Base-by-base conservation (phyloP, 2,329 filamentous ascomycete species). In the Botryotinia convoluta region DNA sequence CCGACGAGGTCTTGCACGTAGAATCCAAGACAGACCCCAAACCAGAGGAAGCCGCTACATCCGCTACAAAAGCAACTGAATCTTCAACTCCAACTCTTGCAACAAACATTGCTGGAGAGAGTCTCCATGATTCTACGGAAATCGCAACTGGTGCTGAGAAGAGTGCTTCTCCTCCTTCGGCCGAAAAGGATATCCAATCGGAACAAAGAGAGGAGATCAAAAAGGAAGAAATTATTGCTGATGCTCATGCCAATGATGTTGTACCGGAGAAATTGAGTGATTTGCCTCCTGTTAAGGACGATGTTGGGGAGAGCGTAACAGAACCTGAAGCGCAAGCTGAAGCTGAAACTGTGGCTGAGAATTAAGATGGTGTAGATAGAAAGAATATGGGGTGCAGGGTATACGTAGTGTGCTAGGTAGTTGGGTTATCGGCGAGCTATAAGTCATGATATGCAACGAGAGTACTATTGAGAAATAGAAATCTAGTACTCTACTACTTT, bases 1-100 rank as follows among this genome's bases (percentile, higher is more conserved):
- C 84, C n/a, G 82, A 83, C 32, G 79, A 81, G 39, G 74, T 78
- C n/a, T 75, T 85, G 12, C 75, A 79, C 54, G 82, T 84, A 29
- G 61, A 69, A 9, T 76, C 76, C 9, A 35, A 67, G 62, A 32
- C 70, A 26, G 61, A 67, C 6, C 14, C 35, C 20, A 67, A 51
- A 8, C 6, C 26, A 29, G 69, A 76, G 22, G 67, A 74, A 44
- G 37, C 59, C 10, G 26, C 48, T 29, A n/a, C 44, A 26, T n/a
- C 51, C 16, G 37, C 37, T 10, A 73, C 62, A 9, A 78, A 79
- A 64, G 75, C 76, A 39, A 60, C 54, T 4, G 42, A 76, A 45
- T 77, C 77, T 39, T 73, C 76, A 61, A 75, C 75, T 29, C 76
- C 77, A 63, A 75, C 75, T 1, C 71, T 79, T 39, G 76, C 77